phyloP scores from a whole-genome alignment of 805 yeast species.

The Wickerhamiella hasegawae region DNA sequence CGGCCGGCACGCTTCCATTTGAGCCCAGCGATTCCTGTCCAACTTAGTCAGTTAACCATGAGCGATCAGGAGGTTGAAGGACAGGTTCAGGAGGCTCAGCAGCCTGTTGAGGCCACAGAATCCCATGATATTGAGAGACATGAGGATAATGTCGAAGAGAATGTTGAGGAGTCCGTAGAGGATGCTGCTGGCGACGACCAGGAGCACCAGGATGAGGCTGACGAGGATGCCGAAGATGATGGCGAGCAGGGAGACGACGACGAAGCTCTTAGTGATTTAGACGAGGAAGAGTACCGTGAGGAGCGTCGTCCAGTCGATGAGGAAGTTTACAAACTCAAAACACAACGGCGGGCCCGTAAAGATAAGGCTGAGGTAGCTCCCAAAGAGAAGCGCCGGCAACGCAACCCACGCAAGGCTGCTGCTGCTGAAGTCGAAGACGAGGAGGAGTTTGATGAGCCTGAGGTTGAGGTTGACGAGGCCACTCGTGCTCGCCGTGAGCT shows the following conservation, averaged over 20 bases:
- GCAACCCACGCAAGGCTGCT: too few species aligned
- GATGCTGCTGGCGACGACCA: constrained; percentile 1
- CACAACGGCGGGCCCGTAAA: constrained; percentile 11
- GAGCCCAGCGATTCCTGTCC: not conserved
- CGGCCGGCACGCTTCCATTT: too few species aligned
- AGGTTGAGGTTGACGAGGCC: constrained; percentile 20
- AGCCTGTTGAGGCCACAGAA: not conserved
- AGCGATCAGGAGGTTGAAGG: not conserved
- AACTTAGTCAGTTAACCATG: not conserved
- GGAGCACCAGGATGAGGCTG: constrained; percentile 7
- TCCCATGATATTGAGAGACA: too few species aligned
- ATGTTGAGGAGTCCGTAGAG: constrained; percentile 1
- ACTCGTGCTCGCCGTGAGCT: constrained; percentile 51
- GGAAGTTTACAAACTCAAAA: constrained; percentile 23
- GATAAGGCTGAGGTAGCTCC: constrained; percentile 7
- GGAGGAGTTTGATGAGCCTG: constrained; percentile 11
- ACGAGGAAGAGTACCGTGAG: constrained; percentile 10
- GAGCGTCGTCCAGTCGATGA: constrained; percentile 21
- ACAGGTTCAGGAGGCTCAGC: not conserved
- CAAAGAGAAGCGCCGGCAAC: constrained; percentile 7
- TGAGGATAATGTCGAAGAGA: constrained; percentile 1
- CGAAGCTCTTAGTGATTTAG: constrained; percentile 21
- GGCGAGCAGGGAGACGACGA: constrained; percentile 18
- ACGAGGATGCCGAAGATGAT: constrained; percentile 3
- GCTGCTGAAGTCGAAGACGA: constrained; percentile 1